A percentile compares a stretch with the other conserved stretches of the same genome.
Evolutionary conservation across 1,284 basidiomycete species (phyloP).

Genomic region (Cryptococcus maquisensis): DNA sequence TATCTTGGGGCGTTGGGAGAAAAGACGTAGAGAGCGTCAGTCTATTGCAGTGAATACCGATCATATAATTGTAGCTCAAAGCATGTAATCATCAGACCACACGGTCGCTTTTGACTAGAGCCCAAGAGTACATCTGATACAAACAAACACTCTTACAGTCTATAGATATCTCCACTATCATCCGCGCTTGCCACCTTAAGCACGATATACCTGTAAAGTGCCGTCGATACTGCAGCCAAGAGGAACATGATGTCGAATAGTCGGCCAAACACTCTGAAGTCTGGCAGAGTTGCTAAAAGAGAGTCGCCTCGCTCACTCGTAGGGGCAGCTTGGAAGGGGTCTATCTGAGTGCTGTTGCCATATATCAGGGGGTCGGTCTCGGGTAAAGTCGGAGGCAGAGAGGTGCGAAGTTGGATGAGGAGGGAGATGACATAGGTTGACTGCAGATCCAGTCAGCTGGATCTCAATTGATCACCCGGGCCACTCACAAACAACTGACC

Average conservation of each 20-base stretch:
- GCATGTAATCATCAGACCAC: background rate
- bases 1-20: background rate
- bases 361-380: conserved; percentile 13
- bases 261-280: conserved; percentile 48
- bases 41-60: background rate
- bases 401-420: conserved; percentile 46
- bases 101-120: background rate
- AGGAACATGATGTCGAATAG: conserved; percentile 48
- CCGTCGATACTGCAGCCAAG: conserved; percentile 35
- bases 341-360: conserved; percentile 1
- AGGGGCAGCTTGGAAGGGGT: background rate
- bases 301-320: conserved; percentile 20
- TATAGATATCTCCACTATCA: conserved; percentile 19
- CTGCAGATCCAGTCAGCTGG: conserved; percentile 12
- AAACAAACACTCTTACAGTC: background rate
- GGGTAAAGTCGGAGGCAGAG: conserved; percentile 31
- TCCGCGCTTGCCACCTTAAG: conserved; percentile 34
- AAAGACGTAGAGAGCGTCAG: background rate
- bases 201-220: conserved; percentile 37
- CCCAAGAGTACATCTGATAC: background rate
- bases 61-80: background rate
- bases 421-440: conserved; percentile 48
- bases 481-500: conserved; percentile 47
- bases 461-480: background rate
- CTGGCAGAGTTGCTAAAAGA: conserved; percentile 42